phyloP scores from a whole-genome alignment of 306 rosid species.

The Prunus padus region DNA sequence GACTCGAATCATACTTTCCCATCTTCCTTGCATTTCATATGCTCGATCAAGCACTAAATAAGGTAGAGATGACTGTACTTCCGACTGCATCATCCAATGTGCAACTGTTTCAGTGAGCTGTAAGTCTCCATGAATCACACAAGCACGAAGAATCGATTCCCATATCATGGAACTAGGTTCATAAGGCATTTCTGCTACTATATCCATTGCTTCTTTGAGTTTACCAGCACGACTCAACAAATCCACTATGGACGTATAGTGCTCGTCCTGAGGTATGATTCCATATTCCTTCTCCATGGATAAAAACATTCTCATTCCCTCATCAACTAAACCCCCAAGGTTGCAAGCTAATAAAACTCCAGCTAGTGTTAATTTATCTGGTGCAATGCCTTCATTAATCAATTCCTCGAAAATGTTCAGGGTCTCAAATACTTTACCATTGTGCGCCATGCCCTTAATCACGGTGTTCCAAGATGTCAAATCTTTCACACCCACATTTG shows the following conservation, averaged over 20 bases:
- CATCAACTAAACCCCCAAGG: constrained; percentile 57
- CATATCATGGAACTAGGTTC: constrained; percentile 44
- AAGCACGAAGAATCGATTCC: constrained; percentile 55
- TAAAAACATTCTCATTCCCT: constrained; percentile 55
- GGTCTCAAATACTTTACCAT: constrained; percentile 50
- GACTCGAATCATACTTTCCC: constrained; percentile 73
- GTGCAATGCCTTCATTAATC: constrained; percentile 36
- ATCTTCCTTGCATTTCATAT: constrained; percentile 59
- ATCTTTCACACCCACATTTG: constrained; percentile 48
- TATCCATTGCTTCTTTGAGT: constrained; percentile 57
- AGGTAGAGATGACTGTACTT: constrained; percentile 54
- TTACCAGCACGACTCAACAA: constrained; percentile 67
- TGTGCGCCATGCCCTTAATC: constrained; percentile 58
- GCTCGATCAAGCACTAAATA: constrained; percentile 54
- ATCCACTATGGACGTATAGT: constrained; percentile 52
- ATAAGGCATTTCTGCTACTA: constrained; percentile 47
- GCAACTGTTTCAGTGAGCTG: constrained; percentile 59
- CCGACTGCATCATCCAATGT: constrained; percentile 50
- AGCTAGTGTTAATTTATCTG: constrained; percentile 63
- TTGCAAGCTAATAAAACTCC: constrained; percentile 74
- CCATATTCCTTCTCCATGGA: constrained; percentile 64
- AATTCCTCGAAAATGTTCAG: constrained; percentile 43
- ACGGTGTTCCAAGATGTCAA: constrained; percentile 79
- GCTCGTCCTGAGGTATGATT: constrained; percentile 53
- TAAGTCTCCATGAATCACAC: constrained; percentile 49